Base-by-base conservation (phyloP, 441 rosid genomes). In the Erodium texanum region DNA sequence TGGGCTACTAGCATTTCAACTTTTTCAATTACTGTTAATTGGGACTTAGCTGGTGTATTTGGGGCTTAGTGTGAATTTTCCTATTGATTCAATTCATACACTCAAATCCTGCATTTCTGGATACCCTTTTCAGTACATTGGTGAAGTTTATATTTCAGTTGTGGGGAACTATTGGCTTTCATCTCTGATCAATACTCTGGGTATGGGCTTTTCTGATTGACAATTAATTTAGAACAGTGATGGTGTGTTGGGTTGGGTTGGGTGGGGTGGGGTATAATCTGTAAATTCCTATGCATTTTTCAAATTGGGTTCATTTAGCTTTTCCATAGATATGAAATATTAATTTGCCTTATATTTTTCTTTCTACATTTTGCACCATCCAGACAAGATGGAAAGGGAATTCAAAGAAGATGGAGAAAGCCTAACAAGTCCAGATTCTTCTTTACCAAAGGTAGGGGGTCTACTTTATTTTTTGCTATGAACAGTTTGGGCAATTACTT, bases 361-460 rank as follows among this genome's bases (percentile, higher is more conserved):
- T 19, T 12, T 54, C 12, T 9, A 54, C 12, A 18, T 54, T 54
- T 54, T 19, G 61, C 24, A 59, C 12, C 64, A 22, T 59, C 29
- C 27, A 59, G 64, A 23, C 64, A 12, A 59, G 27, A 59, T 59
- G 64, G 64, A 59, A 20, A 24, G 32, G 11, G 64, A 12, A 14
- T 11, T 59, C 32, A 59, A 59, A 59, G 64, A 22, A 11, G 63
- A 23, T 0, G 32, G 64, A 22, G 64, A 59, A 59, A 22, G 6
- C 32, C 32, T 7, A 1, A 11, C 56, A 50, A 50, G 32, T 10
- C 64, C 64, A 3, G 32, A 59, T 59, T 59, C 64, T 59, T 59
- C 64, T 59, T 59, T 59, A 23, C 64, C 64, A 15, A 59, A 23
- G 64, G 64, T 59, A 59, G 10, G 64, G 15, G 12, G 27, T 58